Evolutionary conservation across 2,329 filamentous ascomycete species (phyloP).

Genomic region (Coniochaeta hoffmannii): DNA sequence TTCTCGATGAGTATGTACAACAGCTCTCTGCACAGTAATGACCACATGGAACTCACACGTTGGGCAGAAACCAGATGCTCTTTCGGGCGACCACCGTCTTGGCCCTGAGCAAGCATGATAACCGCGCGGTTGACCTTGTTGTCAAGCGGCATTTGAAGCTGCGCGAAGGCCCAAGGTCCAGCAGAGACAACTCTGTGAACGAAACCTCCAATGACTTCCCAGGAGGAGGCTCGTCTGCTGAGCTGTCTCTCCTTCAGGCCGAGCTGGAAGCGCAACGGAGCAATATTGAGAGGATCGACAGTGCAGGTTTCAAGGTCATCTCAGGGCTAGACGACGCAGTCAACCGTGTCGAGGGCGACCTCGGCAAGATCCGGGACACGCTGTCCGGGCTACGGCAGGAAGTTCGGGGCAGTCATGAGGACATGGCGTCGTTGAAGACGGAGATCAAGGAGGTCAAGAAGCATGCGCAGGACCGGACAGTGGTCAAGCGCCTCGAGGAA

Average conservation of each 20-base stretch:
- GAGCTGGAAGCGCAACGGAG: slow-evolving; percentile 25
- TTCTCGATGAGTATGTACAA: slow-evolving; percentile 25
- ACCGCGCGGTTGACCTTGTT: slow-evolving; percentile 17
- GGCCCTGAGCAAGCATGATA: slow-evolving; percentile 11
- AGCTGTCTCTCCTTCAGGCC: slow-evolving; percentile 20
- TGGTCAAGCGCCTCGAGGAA: slow-evolving; percentile 14
- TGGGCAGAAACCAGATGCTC: slow-evolving; percentile 27
- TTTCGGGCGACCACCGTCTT: slow-evolving; percentile 22
- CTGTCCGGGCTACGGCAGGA: slow-evolving; percentile 19
- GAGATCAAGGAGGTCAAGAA: slow-evolving; percentile 15
- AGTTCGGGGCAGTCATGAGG: slow-evolving; percentile 12
- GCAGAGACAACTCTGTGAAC: not conserved
- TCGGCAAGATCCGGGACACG: slow-evolving; percentile 22
- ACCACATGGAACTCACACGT: not conserved
- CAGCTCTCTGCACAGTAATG: not conserved
- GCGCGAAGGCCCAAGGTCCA: slow-evolving; percentile 13
- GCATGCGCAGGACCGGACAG: slow-evolving; percentile 7
- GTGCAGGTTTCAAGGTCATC: slow-evolving; percentile 27
- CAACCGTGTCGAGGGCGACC: slow-evolving; percentile 24
- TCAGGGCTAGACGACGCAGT: slow-evolving; percentile 27
- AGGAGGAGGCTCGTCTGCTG: slow-evolving; percentile 5
- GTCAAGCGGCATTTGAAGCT: slow-evolving; percentile 26
- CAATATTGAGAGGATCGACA: slow-evolving; percentile 28
- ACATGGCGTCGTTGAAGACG: slow-evolving; percentile 18
- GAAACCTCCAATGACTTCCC: not conserved